Evolutionary conservation across 2,329 filamentous ascomycete genomes (phyloP).

Genomic region (Aureobasidium sp.): DNA sequence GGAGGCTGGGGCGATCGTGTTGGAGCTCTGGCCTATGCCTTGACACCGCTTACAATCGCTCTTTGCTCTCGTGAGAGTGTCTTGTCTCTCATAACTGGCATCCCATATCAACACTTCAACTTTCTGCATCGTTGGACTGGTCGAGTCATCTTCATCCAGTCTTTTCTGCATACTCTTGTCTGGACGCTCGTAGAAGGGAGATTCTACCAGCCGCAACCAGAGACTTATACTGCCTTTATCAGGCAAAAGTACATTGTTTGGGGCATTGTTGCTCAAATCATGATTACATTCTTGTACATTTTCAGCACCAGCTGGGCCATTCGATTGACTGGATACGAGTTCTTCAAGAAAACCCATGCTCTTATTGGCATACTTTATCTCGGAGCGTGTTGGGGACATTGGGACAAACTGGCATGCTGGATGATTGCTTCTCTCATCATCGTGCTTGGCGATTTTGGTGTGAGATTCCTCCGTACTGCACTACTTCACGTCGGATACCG

Average conservation of each 20-base stretch:
- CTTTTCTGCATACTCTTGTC: conserved; percentile 58
- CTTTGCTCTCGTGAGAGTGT: conserved; percentile 62
- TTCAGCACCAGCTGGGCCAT: conserved; percentile 54
- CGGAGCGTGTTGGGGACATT: conserved; percentile 68
- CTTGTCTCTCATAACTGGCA: conserved; percentile 59
- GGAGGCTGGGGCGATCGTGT: conserved; percentile 62
- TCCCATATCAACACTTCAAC: conserved; percentile 70
- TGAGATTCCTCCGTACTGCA: conserved; percentile 49
- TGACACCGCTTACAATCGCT: conserved; percentile 62
- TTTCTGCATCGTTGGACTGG: conserved; percentile 72
- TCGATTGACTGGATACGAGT: conserved; percentile 62
- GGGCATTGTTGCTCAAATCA: conserved; percentile 59
- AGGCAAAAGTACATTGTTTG: conserved; percentile 61
- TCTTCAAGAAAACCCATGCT: conserved; percentile 68
- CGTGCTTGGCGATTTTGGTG: conserved; percentile 55
- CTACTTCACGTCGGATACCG: conserved; percentile 52
- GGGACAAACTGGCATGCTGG: conserved; percentile 59
- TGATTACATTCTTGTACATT: conserved; percentile 53
- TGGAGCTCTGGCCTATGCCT: conserved; percentile 62
- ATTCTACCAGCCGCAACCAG: conserved; percentile 65
- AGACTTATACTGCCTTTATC: conserved; percentile 48
- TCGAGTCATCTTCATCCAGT: conserved; percentile 62
- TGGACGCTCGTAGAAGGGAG: conserved; percentile 60
- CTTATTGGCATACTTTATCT: conserved; percentile 66
- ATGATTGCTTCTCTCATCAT: conserved; percentile 57